A percentile compares a stretch with the other conserved stretches of the same genome.
phyloP scores from a whole-genome alignment of 1,284 basidiomycete species.

The Testicularia cyperi region DNA sequence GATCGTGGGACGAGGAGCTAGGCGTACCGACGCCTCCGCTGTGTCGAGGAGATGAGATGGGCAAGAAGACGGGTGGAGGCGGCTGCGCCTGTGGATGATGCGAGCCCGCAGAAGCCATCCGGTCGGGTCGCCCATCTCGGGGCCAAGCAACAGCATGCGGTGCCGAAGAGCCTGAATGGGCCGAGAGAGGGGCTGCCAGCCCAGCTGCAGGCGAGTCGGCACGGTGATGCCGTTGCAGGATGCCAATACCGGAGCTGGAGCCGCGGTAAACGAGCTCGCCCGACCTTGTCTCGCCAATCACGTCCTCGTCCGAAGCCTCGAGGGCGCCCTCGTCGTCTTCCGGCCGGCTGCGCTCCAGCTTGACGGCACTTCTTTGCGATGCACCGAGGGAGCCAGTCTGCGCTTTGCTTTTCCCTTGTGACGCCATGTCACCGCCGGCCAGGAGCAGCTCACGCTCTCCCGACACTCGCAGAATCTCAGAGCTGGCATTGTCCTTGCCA shows the following conservation, averaged over 20 bases:
- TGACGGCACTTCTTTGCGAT: neutral
- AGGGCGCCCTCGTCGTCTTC: conserved; percentile 14
- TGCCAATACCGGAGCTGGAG: conserved; percentile 47
- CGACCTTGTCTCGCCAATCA: conserved; percentile 31
- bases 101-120: neutral
- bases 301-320: conserved; percentile 31
- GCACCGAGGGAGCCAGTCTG: neutral
- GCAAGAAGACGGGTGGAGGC: conserved; percentile 25
- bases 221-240: conserved; percentile 40
- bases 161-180: neutral
- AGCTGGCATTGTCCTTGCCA: conserved; percentile 35
- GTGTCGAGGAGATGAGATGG: conserved; percentile 23
- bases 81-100: neutral
- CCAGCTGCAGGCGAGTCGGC: conserved; percentile 20
- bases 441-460: conserved; percentile 27
- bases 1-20: conserved; percentile 15
- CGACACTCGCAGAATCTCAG: conserved; percentile 40
- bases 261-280: conserved; percentile 52
- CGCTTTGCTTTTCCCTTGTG: neutral
- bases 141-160: conserved; percentile 3
- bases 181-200: conserved; percentile 1
- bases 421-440: neutral
- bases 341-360: conserved; percentile 8
- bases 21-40: conserved; percentile 14
- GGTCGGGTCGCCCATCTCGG: neutral